Conservation (phyloP, 176 grass and related monocot species). For the Ensete glaucum region DNA sequence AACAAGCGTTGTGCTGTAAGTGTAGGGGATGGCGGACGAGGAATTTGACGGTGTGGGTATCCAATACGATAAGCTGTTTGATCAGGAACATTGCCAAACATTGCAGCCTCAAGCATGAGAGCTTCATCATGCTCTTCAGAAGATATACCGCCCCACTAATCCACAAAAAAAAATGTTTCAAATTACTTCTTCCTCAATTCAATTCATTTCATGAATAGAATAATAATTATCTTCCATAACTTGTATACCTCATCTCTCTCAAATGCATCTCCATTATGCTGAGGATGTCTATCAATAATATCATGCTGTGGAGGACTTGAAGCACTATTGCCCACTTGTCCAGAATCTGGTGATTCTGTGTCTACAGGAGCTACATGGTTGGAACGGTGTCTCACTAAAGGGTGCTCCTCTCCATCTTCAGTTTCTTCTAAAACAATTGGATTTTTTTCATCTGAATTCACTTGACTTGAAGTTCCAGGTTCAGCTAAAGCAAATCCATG, state of each 20-base stretch:
- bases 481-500: slow-evolving; percentile 29
- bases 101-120: slow-evolving; percentile 96
- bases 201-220: not conserved
- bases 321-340: slow-evolving; percentile 26
- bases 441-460: slow-evolving; percentile 28
- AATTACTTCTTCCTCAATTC: not conserved
- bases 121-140: slow-evolving; percentile 92
- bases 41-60: slow-evolving; percentile 36
- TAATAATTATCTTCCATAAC: not conserved
- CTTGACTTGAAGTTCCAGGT: slow-evolving; percentile 45
- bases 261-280: slow-evolving; percentile 27
- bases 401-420: slow-evolving; percentile 68
- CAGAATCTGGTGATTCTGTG: slow-evolving; percentile 20
- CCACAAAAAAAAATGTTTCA: slow-evolving; percentile 5
- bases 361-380: slow-evolving; percentile 31
- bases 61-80: slow-evolving; percentile 57
- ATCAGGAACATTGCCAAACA: slow-evolving; percentile 86
- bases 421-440: slow-evolving; percentile 34
- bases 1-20: slow-evolving; percentile 74
- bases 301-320: slow-evolving; percentile 28
- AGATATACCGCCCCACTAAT: slow-evolving; percentile 94
- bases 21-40: slow-evolving; percentile 51
- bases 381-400: slow-evolving; percentile 49
- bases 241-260: slow-evolving; percentile 55
- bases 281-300: slow-evolving; percentile 17